These are phyloP conservation scores for Aspergillus fijiensis DNA, from an alignment of 2,329 filamentous ascomycete species.

Conservation along the genomic window DNA sequence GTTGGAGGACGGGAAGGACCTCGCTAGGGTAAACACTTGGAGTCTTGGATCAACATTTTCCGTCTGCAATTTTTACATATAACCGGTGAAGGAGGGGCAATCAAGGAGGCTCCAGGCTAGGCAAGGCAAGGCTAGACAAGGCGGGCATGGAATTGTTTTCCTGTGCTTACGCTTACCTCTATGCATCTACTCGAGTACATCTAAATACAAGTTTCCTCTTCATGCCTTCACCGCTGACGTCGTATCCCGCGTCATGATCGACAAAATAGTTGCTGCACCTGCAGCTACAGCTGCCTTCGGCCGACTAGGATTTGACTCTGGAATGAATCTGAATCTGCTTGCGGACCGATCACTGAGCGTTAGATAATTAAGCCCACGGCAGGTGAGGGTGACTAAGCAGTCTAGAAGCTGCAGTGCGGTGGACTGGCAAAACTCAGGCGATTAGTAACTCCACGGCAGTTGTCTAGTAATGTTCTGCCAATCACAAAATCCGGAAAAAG, in stretches of 20 bases:
- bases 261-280: neutral
- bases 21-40: too few relatives aligned
- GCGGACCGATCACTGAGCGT: neutral
- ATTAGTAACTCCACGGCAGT: too few relatives aligned
- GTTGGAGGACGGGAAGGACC: too few relatives aligned
- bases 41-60: neutral
- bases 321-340: neutral
- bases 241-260: slow-evolving; percentile 3
- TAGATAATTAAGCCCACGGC: neutral
- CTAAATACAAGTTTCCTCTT: neutral
- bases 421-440: too few relatives aligned
- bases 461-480: neutral
- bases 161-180: neutral
- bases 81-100: neutral
- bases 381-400: slow-evolving; percentile 12
- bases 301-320: neutral
- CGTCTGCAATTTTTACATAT: neutral
- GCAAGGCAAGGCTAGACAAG: neutral
- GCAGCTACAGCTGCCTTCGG: neutral
- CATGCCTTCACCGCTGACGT: neutral
- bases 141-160: neutral
- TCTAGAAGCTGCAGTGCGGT: slow-evolving; percentile 7
- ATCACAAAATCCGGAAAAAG: neutral
- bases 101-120: neutral
- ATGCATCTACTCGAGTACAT: neutral